phyloP scores from a whole-genome alignment of 2,329 filamentous ascomycete species.

The Teratosphaeriaceae sp. region DNA sequence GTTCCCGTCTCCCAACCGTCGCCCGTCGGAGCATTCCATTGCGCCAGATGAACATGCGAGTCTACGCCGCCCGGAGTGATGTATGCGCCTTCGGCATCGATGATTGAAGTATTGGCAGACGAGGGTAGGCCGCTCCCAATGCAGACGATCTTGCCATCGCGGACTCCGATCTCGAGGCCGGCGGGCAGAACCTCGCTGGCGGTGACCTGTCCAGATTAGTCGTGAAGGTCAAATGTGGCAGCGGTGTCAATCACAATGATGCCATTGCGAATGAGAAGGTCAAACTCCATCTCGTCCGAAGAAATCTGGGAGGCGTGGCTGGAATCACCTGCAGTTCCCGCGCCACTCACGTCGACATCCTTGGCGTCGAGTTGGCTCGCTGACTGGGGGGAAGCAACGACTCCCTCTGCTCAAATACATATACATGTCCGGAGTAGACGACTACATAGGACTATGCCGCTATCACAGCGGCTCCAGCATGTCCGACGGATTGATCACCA shows the following conservation, averaged over 20 bases:
- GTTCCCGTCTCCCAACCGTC: constrained; percentile 46
- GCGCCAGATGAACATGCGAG: constrained; percentile 44
- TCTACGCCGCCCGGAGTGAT: constrained; percentile 45
- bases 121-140: constrained; percentile 36
- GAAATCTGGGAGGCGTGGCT: constrained; percentile 5
- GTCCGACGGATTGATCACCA: not conserved
- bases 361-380: no score
- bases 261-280: constrained; percentile 37
- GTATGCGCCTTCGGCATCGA: constrained; percentile 42
- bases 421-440: no score
- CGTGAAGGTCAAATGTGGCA: not conserved
- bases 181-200: constrained; percentile 39
- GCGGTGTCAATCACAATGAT: constrained; percentile 30
- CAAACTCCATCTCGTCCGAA: constrained; percentile 25
- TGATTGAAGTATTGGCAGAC: constrained; percentile 29
- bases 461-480: no score
- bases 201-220: constrained; percentile 22
- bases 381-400: no score
- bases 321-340: constrained; percentile 9
- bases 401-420: no score
- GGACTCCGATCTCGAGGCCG: constrained; percentile 43
- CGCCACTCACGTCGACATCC: no score
- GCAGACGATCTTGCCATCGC: constrained; percentile 39
- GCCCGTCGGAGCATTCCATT: constrained; percentile 38
- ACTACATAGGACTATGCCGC: no score